Percentiles rank a stretch among this genome's conserved stretches.
Conservation (phyloP, 768 basidiomycete species). For the Boletus vermiculosoides region DNA sequence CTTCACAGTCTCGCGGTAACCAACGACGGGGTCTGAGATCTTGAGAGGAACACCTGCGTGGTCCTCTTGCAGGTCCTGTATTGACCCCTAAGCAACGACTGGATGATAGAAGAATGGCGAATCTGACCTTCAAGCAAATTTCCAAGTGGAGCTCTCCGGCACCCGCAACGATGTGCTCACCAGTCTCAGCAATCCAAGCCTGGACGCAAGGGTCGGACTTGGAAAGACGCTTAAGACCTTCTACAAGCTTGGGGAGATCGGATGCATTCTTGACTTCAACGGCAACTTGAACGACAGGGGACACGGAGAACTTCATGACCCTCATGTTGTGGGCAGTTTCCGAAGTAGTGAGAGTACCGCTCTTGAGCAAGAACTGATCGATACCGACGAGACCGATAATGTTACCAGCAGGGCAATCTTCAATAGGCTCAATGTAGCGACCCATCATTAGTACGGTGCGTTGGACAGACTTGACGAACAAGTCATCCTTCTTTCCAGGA, state of each 20-base stretch:
- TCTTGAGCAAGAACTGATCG: constrained; percentile 99
- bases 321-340: constrained; percentile 99
- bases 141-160: constrained; percentile 99
- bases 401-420: constrained; percentile 99
- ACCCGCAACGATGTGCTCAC: constrained; percentile 99
- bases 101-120: not conserved
- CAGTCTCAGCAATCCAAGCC: constrained; percentile 86
- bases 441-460: constrained; percentile 99
- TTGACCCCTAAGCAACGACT: not conserved
- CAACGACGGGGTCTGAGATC: constrained; percentile 96
- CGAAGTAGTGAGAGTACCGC: constrained; percentile 93
- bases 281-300: constrained; percentile 97
- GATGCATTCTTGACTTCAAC: constrained; percentile 99
- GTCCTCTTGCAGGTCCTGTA: constrained; percentile 96
- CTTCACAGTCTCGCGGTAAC: constrained; percentile 97
- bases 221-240: constrained; percentile 99
- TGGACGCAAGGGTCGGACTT: constrained; percentile 99
- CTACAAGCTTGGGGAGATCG: constrained; percentile 98
- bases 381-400: constrained; percentile 99
- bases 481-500: constrained; percentile 98
- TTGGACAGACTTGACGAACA: constrained; percentile 97
- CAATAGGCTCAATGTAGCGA: constrained; percentile 96
- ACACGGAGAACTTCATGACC: constrained; percentile 99
- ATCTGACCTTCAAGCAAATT: constrained; percentile 91
- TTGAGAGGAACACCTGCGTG: constrained; percentile 99